Evolutionary conservation across 441 rosid genomes (phyloP).

Genomic region (Croton setiger): DNA sequence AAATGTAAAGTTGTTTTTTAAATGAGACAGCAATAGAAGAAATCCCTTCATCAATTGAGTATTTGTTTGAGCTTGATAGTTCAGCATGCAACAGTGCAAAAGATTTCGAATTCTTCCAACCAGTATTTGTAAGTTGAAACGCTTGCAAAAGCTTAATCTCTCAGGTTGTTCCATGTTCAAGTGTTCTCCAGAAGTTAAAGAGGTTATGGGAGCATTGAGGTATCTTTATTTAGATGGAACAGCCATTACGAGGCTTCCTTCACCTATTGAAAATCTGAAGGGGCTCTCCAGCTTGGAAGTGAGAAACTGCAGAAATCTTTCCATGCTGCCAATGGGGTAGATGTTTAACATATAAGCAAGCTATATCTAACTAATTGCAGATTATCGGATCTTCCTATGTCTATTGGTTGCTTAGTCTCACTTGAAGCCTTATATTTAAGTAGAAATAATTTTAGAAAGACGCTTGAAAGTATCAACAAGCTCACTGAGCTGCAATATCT

Average conservation of each 20-base stretch:
- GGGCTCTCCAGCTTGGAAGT: background rate
- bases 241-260: background rate
- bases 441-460: background rate
- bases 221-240: slow-evolving; percentile 4
- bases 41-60: slow-evolving; percentile 1
- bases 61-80: background rate
- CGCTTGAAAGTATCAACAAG: slow-evolving; percentile 16
- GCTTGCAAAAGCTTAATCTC: slow-evolving; percentile 16
- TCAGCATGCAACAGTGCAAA: slow-evolving; percentile 8
- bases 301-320: background rate
- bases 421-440: slow-evolving; percentile 10
- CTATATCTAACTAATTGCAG: background rate
- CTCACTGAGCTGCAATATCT: background rate
- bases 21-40: slow-evolving; percentile 13
- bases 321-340: no score
- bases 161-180: slow-evolving; percentile 11
- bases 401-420: background rate
- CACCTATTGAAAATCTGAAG: background rate
- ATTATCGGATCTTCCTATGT: background rate
- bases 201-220: background rate
- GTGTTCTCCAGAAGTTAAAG: background rate
- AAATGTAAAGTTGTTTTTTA: no score
- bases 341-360: background rate
- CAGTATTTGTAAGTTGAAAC: slow-evolving; percentile 19
- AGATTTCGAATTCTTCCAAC: slow-evolving; percentile 4